Base-by-base conservation (phyloP, 2,329 filamentous ascomycete genomes). In the Sporothrix pallida region DNA sequence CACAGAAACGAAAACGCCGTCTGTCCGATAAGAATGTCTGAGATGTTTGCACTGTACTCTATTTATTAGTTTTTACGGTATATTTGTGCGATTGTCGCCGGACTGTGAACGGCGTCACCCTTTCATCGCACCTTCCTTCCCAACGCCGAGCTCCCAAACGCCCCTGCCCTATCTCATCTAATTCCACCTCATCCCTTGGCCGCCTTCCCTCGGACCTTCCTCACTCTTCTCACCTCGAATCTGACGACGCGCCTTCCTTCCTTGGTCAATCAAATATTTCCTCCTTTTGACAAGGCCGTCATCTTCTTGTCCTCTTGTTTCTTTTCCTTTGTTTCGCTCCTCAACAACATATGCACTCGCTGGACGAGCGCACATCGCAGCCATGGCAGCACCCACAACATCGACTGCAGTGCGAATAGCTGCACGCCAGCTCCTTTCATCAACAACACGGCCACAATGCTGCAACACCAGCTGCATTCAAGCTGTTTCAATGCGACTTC, bases 161-260 rank as follows among this genome's bases (percentile, higher is more conserved):
- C 60, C 20, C 60, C 60, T 65, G 44, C 60, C 60, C 15, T 62
- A 44, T 65, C 12, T 42, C 46, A 42, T 65, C 9, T 42, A 65
- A 46, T 60, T 37, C 13, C 56, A 17, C 13, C 62, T 8, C 62
- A 67, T 48, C 62, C 62, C 60, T 63, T 63, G 31, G 26, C 10
- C 60, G 31, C 31, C 31, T 37, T 44, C 60, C 60, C 62, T 65
- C 46, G 62, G 42, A 7, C 62, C 62, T 65, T 46, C 60, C 60
- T 65, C 60, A 23, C 3, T 2, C 17, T 37, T 37, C 9, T 52
- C 60, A 65, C 60, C 37, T 46, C 46, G 37, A 37, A 20, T 65
- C 60, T 65, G 37, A 23, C 60, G 46, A 46, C 60, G 62, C 62
- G 62, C 44, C 44, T 67, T 67, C 46, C 46, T 68, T 15, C 31